Evolutionary conservation across 768 basidiomycete genomes (phyloP).

Genomic region (Rubroboletus satanas): DNA sequence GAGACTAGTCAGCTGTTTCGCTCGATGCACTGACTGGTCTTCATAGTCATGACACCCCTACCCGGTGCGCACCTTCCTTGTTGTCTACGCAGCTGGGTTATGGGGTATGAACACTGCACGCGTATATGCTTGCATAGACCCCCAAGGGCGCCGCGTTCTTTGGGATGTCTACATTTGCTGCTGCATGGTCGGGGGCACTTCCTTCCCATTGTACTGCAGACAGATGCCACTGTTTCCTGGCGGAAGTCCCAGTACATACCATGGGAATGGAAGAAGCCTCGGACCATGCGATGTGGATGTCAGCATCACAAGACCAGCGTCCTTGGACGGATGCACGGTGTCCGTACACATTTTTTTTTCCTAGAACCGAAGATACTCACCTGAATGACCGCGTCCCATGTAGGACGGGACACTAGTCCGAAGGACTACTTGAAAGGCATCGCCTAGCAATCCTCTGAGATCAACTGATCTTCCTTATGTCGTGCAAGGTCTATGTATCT

Average conservation of each 20-base stretch:
- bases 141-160: slow-evolving; percentile 16
- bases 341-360: background rate
- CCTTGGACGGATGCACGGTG: background rate
- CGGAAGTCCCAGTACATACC: slow-evolving; percentile 42
- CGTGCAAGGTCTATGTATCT: background rate
- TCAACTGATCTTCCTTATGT: background rate
- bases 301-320: slow-evolving; percentile 24
- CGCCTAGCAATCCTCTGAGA: background rate
- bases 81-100: slow-evolving; percentile 14
- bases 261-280: slow-evolving; percentile 55
- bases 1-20: background rate
- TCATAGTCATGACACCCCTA: background rate
- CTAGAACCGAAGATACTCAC: slow-evolving; percentile 1
- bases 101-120: slow-evolving; percentile 6
- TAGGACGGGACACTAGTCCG: background rate
- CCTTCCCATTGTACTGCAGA: slow-evolving; percentile 35
- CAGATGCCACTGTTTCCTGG: slow-evolving; percentile 30
- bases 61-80: slow-evolving; percentile 16
- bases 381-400: background rate
- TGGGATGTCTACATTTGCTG: slow-evolving; percentile 23
- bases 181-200: slow-evolving; percentile 36
- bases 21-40: background rate
- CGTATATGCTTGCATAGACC: background rate
- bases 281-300: slow-evolving; percentile 34
- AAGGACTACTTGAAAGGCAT: slow-evolving; percentile 6